Evolutionary conservation across 495 filamentous ascomycete species (phyloP).

Genomic region (Penicillium cosmopolitanum): DNA sequence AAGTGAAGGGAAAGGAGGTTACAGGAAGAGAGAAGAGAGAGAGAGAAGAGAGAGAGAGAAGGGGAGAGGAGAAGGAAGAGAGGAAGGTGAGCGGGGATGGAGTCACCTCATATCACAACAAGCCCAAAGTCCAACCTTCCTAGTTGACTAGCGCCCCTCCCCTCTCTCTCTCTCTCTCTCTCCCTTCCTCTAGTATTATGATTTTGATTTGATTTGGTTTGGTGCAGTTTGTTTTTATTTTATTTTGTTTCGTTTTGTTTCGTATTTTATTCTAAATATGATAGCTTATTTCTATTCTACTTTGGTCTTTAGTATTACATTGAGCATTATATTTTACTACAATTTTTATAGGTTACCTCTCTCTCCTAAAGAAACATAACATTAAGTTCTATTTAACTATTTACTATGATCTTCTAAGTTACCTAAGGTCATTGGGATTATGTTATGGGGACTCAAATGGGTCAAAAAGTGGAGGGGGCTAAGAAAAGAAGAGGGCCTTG

Average conservation of each 20-base stretch:
- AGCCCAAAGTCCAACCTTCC: conserved; percentile 3
- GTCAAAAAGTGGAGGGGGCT: neutral
- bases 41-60: conserved; percentile 24
- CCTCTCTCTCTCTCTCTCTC: no score
- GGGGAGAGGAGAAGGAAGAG: conserved; percentile 15
- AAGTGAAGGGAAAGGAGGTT: conserved; percentile 22
- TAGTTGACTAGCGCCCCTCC: neutral
- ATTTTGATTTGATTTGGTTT: neutral
- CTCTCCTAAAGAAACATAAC: no score
- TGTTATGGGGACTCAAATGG: neutral
- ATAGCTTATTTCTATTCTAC: no score
- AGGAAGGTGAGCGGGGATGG: conserved; percentile 32
- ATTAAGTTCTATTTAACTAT: neutral
- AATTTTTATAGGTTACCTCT: no score
- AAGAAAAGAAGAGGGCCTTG: neutral
- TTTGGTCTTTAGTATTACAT: no score
- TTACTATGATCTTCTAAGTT: neutral
- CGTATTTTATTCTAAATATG: no score
- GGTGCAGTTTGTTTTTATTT: neutral
- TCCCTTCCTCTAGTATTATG: neutral
- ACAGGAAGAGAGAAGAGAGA: conserved; percentile 20
- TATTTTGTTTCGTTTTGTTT: no score
- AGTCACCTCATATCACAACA: conserved; percentile 36
- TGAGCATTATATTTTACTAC: no score
- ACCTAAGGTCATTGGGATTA: neutral